Percentiles rank a stretch among this genome's conserved stretches.
phyloP scores from a whole-genome alignment of 2,329 filamentous ascomycete species.

The Curvularia sp. region DNA sequence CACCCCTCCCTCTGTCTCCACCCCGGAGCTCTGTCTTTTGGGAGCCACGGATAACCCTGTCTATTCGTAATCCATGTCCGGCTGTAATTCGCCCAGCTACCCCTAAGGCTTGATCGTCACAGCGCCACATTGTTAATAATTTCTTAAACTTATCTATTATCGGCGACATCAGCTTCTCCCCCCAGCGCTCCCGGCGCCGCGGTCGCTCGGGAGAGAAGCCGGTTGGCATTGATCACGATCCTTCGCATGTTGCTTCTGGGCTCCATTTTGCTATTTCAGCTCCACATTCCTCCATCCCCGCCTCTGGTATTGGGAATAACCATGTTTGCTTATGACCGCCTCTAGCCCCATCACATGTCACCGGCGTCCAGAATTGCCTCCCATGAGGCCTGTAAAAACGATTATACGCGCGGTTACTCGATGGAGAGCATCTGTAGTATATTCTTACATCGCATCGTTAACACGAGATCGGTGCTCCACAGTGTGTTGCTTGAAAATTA shows the following conservation, averaged over 20 bases:
- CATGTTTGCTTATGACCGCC: background rate
- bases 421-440: background rate
- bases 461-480: background rate
- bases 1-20: constrained; percentile 3
- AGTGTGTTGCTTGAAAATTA: background rate
- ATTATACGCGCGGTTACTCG: background rate
- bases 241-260: background rate
- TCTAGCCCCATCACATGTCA: background rate
- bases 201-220: constrained; percentile 3
- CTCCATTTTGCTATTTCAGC: background rate
- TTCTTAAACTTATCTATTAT: background rate
- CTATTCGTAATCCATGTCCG: background rate
- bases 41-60: background rate
- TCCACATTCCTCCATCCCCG: constrained; percentile 1
- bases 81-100: background rate
- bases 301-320: background rate
- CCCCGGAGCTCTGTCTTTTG: background rate
- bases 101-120: constrained; percentile 3
- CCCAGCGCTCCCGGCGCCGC: background rate
- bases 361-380: background rate
- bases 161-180: background rate
- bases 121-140: constrained; percentile 1
- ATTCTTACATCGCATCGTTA: background rate
- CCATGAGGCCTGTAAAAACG: background rate
- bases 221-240: background rate